Base-by-base conservation (phyloP, 1,284 basidiomycete genomes). In the Ganoderma meredithae region DNA sequence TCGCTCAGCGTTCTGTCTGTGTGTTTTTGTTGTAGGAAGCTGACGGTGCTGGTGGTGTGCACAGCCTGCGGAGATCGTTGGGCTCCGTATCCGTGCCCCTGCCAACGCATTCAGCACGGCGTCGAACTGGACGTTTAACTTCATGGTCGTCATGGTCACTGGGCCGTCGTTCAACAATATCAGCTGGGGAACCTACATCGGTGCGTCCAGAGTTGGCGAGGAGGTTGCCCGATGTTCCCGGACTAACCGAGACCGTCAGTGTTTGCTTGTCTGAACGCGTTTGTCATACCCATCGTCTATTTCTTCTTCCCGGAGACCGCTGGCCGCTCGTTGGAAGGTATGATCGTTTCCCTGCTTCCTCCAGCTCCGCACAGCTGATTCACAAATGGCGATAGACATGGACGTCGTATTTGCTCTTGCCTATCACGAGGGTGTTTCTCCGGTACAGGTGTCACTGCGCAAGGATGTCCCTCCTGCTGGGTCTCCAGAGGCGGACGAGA, bases 291-390 rank as follows among this genome's bases (percentile, higher is more conserved):
- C 13, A 72, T 85, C 13, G 85, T 90, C 3, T 91, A 89, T 74
- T 76, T 88, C 68, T 90, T 87, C 81, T 90, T 90, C 80, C 89
- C 88, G n/a, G 89, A 90, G 78, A 90, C 88, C 3, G 84, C 86
- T n/a, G 86, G 87, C 22, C 84, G 87, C 41, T 88, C 87, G 0
- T 77, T 90, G 19, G 88, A 90, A 81, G 88, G 86, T 85, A 69
- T n/a, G 77, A 59, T 19, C 2, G 4, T 40, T 60, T 41, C 58
- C 22, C 10, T 60, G 39, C 12, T 40, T 41, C 12, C 25, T 41
- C 12, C 12, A n/a, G 31, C 19, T 36, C 7, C 13, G 58, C 40
- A 27, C 55, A 15, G 39, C 12, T 60, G 27, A 15, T 27, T 60
- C n/a, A 43, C 58, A 6, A 27, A 25, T 25, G 39, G 25, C 7